phyloP scores from a whole-genome alignment of 139 green algal genomes.

The Auxenochlorella pyrenoidosa region DNA sequence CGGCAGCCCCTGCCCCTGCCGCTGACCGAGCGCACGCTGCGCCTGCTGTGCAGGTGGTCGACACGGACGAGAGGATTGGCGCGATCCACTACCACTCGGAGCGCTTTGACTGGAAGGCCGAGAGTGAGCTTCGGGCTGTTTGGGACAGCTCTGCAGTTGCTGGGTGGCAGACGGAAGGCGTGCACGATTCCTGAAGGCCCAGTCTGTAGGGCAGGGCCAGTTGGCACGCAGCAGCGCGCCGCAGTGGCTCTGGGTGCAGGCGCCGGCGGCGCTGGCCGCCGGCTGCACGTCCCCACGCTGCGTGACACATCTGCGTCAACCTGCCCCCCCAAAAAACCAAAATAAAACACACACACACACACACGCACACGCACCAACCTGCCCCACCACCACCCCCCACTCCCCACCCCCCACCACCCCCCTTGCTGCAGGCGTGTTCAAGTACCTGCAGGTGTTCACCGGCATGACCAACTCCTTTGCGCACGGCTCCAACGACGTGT shows the following conservation, averaged over 20 bases:
- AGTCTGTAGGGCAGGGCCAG: no score
- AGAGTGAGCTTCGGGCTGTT: conserved; percentile 2
- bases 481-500: conserved; percentile 89
- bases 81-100: conserved; percentile 28
- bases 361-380: background rate
- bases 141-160: background rate
- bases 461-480: conserved; percentile 86
- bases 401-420: background rate
- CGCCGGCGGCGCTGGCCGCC: no score
- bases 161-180: no score
- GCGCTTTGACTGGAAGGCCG: conserved; percentile 22
- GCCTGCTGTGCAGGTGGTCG: conserved; percentile 7
- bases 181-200: no score
- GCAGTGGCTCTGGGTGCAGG: background rate
- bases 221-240: no score
- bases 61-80: conserved; percentile 15
- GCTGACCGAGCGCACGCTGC: no score
- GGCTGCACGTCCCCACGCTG: background rate
- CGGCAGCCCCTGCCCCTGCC: no score
- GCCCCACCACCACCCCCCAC: background rate
- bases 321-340: no score
- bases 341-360: no score
- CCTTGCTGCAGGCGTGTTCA: conserved; percentile 54
- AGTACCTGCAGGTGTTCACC: conserved; percentile 83
- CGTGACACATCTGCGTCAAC: no score